phyloP scores from a whole-genome alignment of 371 early-diverging fungal species.

The Actinomucor elegans region DNA sequence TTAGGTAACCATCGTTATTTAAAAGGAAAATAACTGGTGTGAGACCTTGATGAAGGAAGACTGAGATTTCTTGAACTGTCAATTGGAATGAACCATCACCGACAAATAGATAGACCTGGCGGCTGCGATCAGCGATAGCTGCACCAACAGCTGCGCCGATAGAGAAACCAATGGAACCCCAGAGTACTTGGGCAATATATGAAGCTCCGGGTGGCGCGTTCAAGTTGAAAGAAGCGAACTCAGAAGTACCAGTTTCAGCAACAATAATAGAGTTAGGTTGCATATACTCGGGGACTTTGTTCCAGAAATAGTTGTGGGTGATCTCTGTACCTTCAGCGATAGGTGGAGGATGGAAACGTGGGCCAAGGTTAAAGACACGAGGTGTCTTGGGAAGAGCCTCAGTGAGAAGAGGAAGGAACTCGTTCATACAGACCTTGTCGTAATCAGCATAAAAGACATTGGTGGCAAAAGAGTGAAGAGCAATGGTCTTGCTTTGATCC shows the following conservation, averaged over 20 bases:
- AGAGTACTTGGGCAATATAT: conserved; percentile 39
- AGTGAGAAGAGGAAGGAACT: conserved; percentile 34
- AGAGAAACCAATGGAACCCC: conserved; percentile 47
- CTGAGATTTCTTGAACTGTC: conserved; percentile 48
- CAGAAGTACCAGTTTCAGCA: conserved; percentile 53
- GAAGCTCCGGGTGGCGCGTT: conserved; percentile 29
- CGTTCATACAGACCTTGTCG: conserved; percentile 36
- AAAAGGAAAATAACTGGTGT: conserved; percentile 46
- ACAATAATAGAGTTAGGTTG: conserved; percentile 33
- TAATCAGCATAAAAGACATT: conserved; percentile 37
- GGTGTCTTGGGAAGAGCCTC: conserved; percentile 25
- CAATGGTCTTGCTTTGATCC: conserved; percentile 33
- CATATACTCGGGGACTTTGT: conserved; percentile 31
- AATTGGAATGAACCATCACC: conserved; percentile 60
- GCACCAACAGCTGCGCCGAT: conserved; percentile 37
- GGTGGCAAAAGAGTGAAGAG: conserved; percentile 37
- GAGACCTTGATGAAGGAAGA: conserved; percentile 45
- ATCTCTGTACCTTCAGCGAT: conserved; percentile 18
- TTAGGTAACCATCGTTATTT: conserved; percentile 56
- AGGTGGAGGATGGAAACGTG: conserved; percentile 16
- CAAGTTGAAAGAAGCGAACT: conserved; percentile 41
- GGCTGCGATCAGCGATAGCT: conserved; percentile 26
- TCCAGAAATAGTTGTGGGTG: conserved; percentile 48
- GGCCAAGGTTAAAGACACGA: conserved; percentile 19
- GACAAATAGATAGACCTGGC: conserved; percentile 42